Conservation (phyloP, 768 basidiomycete species). For the Pulveroboletus frians region DNA sequence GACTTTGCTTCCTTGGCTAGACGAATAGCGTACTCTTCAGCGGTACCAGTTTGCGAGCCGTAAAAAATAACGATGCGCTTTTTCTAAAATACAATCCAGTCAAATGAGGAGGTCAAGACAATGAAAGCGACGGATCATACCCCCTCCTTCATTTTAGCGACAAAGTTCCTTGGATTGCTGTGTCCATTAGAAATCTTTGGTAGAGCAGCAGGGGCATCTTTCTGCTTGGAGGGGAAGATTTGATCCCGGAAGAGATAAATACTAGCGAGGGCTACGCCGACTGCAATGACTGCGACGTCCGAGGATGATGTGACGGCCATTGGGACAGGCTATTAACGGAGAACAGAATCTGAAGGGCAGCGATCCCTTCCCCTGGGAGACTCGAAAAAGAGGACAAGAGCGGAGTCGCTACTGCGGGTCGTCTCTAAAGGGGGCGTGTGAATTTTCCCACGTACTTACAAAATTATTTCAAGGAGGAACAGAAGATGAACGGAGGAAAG, state of each 20-base stretch:
- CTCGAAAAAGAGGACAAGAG: conserved; percentile 16
- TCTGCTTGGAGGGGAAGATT: conserved; percentile 65
- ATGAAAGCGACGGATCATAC: conserved; percentile 44
- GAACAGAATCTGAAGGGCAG: neutral
- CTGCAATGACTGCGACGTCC: conserved; percentile 64
- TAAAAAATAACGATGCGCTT: conserved; percentile 97
- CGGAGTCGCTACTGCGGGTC: neutral
- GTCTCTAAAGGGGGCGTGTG: conserved; percentile 36
- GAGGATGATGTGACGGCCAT: conserved; percentile 65
- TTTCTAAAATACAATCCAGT: conserved; percentile 51
- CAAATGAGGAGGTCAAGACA: conserved; percentile 2
- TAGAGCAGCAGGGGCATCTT: conserved; percentile 43
- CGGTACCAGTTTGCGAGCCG: conserved; percentile 97
- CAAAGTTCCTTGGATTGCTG: conserved; percentile 90
- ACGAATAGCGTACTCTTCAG: conserved; percentile 96
- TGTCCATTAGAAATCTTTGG: conserved; percentile 53
- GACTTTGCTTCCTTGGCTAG: conserved; percentile 97
- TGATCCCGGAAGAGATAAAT: conserved; percentile 82
- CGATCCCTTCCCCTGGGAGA: neutral
- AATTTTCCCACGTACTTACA: conserved; percentile 32
- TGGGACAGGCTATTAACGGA: conserved; percentile 1
- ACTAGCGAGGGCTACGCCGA: conserved; percentile 73
- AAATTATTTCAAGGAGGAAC: too few relatives aligned
- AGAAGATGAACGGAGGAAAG: too few relatives aligned
- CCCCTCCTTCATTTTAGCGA: conserved; percentile 89